Evolutionary conservation across 2,329 filamentous ascomycete species (phyloP), one percentile per base, ranked within the genome.

Genomic region (Penicillium janthinellum): DNA sequence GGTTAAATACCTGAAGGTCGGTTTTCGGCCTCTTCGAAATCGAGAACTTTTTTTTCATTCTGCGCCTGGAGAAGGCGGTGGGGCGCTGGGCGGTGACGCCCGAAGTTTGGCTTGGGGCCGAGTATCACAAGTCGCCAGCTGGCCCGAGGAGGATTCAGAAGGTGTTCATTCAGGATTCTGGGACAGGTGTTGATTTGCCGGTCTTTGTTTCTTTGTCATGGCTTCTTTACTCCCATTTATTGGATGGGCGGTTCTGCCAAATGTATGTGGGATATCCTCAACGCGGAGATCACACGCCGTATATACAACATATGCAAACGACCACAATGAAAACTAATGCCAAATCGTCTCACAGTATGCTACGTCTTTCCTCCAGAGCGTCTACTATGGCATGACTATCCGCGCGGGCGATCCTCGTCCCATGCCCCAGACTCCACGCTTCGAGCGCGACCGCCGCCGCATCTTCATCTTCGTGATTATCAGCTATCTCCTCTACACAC

Each of bases 371-470:
- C 75, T 90, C 5, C 94, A 98, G 75, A 84, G 84, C 63, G 81
- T 96, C 67, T 95, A 92, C 80, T 99, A 98, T 80, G 84, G 88
- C 70, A 79, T 98, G 67, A 90, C 91, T 57, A 94, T 96, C 74
- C 92, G 93, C 66, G 95, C 92, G 49, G 95, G 95, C 71, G 88
- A 92, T 63, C 90, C 90, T 14, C 90, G 90, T 60, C 94, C 90
- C 1, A 85, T 79, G 59, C 79, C 66, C 86, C 90, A 38, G 86
- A 90, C 75, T 82, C 83, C 87, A 2, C 87, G 87, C 65, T 91
- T 86, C 74, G 82, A 84, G 64, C 83, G 84, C 58, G 91, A 98
- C 79, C 89, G 92, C 61, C 90, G 90, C 59, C 86, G 87, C 68
- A 94, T 97, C 73, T 88, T 95, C 74, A 89, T 94, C 72, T 81